Evolutionary conservation across 1,284 basidiomycete genomes (phyloP).

Genomic region (Apiotrichum montevideense): DNA sequence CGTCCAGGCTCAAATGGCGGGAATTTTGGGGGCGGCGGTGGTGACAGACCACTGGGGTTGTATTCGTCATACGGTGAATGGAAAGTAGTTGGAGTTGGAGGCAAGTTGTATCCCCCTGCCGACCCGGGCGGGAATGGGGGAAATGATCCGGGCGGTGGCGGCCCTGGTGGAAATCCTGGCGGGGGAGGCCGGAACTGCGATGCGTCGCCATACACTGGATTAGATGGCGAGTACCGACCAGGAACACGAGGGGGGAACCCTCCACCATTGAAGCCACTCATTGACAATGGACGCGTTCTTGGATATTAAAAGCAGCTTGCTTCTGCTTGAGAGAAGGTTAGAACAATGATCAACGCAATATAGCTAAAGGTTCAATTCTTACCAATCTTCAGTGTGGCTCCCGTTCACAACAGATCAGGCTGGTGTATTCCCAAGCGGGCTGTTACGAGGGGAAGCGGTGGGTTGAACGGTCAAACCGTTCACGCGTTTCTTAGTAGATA

Average conservation of each 20-base stretch:
- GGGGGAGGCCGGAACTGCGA: neutral
- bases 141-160: conserved; percentile 18
- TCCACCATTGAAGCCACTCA: conserved; percentile 20
- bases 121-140: conserved; percentile 18
- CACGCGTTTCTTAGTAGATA: neutral
- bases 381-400: neutral
- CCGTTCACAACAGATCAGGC: too few species aligned
- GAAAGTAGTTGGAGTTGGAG: conserved; percentile 4
- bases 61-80: conserved; percentile 19
- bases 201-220: conserved; percentile 13
- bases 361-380: neutral
- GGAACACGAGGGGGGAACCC: conserved; percentile 11
- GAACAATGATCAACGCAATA: neutral
- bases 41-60: conserved; percentile 9
- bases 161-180: conserved; percentile 14
- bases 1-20: conserved; percentile 24
- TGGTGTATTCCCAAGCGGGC: too few species aligned
- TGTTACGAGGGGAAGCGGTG: too few species aligned
- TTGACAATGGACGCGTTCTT: conserved; percentile 19
- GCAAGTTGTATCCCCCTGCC: neutral
- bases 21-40: conserved; percentile 11
- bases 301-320: neutral
- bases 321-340: neutral
- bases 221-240: conserved; percentile 6
- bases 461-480: neutral